Evolutionary conservation across 257 asterid genomes (phyloP), one percentile per base, ranked within the genome.

Genomic region (Coffea eugenioides): DNA sequence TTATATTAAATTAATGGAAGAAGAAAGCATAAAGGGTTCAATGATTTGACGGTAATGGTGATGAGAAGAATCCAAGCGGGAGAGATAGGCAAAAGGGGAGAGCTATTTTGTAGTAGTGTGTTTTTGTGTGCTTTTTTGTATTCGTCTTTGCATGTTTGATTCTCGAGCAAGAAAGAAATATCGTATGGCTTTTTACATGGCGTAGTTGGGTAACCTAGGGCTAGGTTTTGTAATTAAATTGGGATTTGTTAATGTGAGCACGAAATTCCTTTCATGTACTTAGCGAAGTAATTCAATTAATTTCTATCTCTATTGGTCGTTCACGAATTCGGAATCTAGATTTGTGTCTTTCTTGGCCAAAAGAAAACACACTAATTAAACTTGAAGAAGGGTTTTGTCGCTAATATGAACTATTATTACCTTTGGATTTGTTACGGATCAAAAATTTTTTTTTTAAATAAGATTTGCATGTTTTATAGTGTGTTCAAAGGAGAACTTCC

Each of bases 271-370:
- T 23, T 61, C 31, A 25, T 8, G 34, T 61, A 59, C 11, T 59
- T 2, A 64, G 27, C 3, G 1, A 10, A 25, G 69, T 9, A 25
- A 25, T 25, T 64, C 27, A 27, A 64, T 27, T 8, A 25, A 64
- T 64, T 27, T 25, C 41, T 64, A 10, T 27, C 18, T 64, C 8
- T 0, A 7, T 62, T 4, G 6, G 18, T 15, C 18, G 16, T 48
- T 48, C 52, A 7, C 52, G 13, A 2, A 10, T 48, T 3, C 1
- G 1, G 1, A 48, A 48, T 48, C 12, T 10, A 48, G 52, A 48
- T 3, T 48, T 48, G 6, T 48, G 12, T 10, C 86, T 83, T 83
- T 80, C 84, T 83, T 75, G 84, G 84, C 77, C 18, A 54, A 54
- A 54, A 54, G 23, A 16, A 54, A 54, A 54, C 21, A 54, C 0